Base-by-base conservation (phyloP, 164 flowering plant species). In the Stephania cephalantha region DNA sequence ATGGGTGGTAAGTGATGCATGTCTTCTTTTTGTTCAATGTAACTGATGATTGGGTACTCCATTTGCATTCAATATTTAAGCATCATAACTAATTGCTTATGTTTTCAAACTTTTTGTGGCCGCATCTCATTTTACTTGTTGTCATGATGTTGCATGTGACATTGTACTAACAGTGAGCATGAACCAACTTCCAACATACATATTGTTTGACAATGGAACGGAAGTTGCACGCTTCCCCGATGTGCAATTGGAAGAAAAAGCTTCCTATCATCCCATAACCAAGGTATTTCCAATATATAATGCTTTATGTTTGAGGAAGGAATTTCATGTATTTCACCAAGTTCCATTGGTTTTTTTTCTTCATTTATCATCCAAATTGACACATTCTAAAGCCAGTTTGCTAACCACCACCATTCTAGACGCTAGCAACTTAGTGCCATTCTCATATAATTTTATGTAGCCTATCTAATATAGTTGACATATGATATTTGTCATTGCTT, bases 131-230 rank as follows among this genome's bases (percentile, higher is more conserved):
- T 30, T 17, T 4, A 69, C 46, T 42, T 10, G 6, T 67, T 31
- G 20, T 18, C 9, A 15, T 31, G 46, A 31, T 69, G 45, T 12
- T 69, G 46, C 20, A 69, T 69, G 46, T 42, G 8, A 31, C 17
- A 6, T 11, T 58, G 18, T 29, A 29, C 46, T 71, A 83, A 70
- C 66, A 92, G 98, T 85, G 75, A 82, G 83, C 74, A 82, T 85
- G 81, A 76, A 79, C 35, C 92, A 90, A 74, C 97, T 95, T 78
- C 99, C 99, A 31, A 85, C 87, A 4, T 95, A 90, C 80, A 89
- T 95, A 84, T 78, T 95, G 77, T 95, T 91, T 85, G 92, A 90
- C 70, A 88, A 89, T 71, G 95, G 88, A 9, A 77, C 79, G 30
- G 96, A 88, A 82, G 81, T 91, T 75, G 72, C 84, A 72, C 96